Conservation (phyloP, 768 basidiomycete species). For the Brasilioporus rufonigricans region DNA sequence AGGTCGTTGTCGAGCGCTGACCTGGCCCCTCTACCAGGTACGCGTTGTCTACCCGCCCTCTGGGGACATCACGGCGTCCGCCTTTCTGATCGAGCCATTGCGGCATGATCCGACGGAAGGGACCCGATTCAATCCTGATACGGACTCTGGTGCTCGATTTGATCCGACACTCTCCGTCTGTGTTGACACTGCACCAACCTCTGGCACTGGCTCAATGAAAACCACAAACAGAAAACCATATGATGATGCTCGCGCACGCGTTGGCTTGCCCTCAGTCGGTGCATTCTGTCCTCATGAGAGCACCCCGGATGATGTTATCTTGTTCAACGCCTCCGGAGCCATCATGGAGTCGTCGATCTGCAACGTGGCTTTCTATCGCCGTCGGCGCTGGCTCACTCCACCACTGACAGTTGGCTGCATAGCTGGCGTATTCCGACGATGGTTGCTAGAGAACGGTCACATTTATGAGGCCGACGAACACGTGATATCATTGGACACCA, state of each 20-base stretch:
- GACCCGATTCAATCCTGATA: slow-evolving; percentile 36
- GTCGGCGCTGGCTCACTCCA: slow-evolving; percentile 64
- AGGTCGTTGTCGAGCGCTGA: neutral
- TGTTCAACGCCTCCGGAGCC: slow-evolving; percentile 50
- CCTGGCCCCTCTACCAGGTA: slow-evolving; percentile 37
- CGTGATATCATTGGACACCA: slow-evolving; percentile 39
- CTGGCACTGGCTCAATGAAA: slow-evolving; percentile 57
- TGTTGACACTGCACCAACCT: slow-evolving; percentile 55
- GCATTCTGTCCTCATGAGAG: neutral
- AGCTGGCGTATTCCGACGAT: slow-evolving; percentile 66
- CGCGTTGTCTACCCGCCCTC: slow-evolving; percentile 48
- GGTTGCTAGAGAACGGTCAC: slow-evolving; percentile 59
- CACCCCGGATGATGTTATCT: slow-evolving; percentile 52
- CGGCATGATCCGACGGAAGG: slow-evolving; percentile 39
- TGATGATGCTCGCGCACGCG: slow-evolving; percentile 59
- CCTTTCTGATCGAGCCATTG: slow-evolving; percentile 33
- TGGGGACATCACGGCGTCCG: slow-evolving; percentile 37
- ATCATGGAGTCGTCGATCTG: slow-evolving; percentile 69
- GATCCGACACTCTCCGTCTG: slow-evolving; percentile 44
- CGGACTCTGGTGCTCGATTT: slow-evolving; percentile 24
- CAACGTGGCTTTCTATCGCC: slow-evolving; percentile 68
- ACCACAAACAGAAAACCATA: slow-evolving; percentile 65
- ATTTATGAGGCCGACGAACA: slow-evolving; percentile 50
- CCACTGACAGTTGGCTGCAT: slow-evolving; percentile 60
- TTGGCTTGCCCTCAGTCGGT: slow-evolving; percentile 38